A percentile compares a stretch with the other conserved stretches of the same genome.
phyloP scores from a whole-genome alignment of 352 stramenopile genomes.

The Pythium biforme region DNA sequence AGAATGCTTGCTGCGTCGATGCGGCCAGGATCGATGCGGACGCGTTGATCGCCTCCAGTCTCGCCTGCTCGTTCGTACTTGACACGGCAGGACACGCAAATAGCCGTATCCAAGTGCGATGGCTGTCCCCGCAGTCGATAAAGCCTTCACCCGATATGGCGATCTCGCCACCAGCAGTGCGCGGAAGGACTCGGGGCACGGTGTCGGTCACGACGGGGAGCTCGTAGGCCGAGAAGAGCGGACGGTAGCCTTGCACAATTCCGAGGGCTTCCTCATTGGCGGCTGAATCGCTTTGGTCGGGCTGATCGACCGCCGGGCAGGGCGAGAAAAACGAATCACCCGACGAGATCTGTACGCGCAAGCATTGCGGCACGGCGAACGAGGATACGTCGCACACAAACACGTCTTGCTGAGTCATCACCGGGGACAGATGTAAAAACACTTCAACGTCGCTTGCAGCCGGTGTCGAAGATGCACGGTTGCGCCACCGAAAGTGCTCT shows the following conservation, averaged over 20 bases:
- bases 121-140: slow-evolving; percentile 31
- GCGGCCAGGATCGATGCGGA: background rate
- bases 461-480: background rate
- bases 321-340: slow-evolving; percentile 54
- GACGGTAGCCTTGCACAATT: background rate
- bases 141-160: slow-evolving; percentile 44
- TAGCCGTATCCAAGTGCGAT: slow-evolving; percentile 40
- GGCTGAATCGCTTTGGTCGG: background rate
- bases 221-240: slow-evolving; percentile 47
- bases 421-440: slow-evolving; percentile 58
- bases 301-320: slow-evolving; percentile 15
- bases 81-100: slow-evolving; percentile 32
- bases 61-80: background rate
- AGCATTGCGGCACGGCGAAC: slow-evolving; percentile 31
- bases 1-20: slow-evolving; percentile 22
- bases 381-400: slow-evolving; percentile 36
- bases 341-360: slow-evolving; percentile 64
- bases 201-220: slow-evolving; percentile 41
- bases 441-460: slow-evolving; percentile 45
- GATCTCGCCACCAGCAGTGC: slow-evolving; percentile 54
- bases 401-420: slow-evolving; percentile 43
- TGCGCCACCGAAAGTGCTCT: slow-evolving; percentile 48
- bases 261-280: background rate
- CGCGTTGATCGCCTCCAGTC: slow-evolving; percentile 6
- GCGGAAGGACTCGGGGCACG: slow-evolving; percentile 47